phyloP scores from a whole-genome alignment of 441 rosid species.

The Jatropha podagrica region DNA sequence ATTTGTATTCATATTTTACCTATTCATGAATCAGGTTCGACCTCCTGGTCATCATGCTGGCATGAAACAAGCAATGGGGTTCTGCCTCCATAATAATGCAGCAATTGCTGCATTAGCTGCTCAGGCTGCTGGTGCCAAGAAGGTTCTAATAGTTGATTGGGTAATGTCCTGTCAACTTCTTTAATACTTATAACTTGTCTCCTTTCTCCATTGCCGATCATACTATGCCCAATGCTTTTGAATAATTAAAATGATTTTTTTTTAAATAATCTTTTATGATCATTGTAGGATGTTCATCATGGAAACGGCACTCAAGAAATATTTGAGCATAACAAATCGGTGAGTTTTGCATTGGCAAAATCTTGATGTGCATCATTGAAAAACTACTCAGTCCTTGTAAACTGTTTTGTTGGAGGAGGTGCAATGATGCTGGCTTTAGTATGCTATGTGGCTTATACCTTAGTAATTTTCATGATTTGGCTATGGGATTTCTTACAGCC shows the following conservation, averaged over 20 bases:
- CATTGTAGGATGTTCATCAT: conserved; percentile 95
- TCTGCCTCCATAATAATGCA: conserved; percentile 99
- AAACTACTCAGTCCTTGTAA: not conserved
- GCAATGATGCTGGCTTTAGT: not conserved
- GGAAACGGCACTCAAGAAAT: conserved; percentile 99
- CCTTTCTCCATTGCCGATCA: not conserved
- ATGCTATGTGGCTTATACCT: not conserved
- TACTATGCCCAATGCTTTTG: not conserved
- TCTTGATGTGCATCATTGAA: conserved; percentile 13
- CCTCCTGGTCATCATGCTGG: conserved; percentile 99
- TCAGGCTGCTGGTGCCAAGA: conserved; percentile 91
- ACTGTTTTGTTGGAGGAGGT: not conserved
- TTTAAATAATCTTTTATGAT: not conserved
- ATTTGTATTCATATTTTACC: conserved; percentile 1
- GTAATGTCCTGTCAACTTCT: conserved; percentile 40
- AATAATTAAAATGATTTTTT: not conserved
- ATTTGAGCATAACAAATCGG: conserved; percentile 82
- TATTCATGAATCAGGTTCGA: conserved; percentile 59
- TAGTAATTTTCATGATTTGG: not conserved
- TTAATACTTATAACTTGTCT: not conserved
- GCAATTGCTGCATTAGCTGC: conserved; percentile 95
- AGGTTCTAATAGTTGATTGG: conserved; percentile 95
- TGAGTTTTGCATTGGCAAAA: conserved; percentile 37
- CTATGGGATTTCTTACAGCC: not conserved
- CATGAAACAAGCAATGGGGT: conserved; percentile 85